Evolutionary conservation across 2,329 filamentous ascomycete genomes (phyloP), one percentile per base, ranked within the genome.

Genomic region (Sporothrix dimorphospora): DNA sequence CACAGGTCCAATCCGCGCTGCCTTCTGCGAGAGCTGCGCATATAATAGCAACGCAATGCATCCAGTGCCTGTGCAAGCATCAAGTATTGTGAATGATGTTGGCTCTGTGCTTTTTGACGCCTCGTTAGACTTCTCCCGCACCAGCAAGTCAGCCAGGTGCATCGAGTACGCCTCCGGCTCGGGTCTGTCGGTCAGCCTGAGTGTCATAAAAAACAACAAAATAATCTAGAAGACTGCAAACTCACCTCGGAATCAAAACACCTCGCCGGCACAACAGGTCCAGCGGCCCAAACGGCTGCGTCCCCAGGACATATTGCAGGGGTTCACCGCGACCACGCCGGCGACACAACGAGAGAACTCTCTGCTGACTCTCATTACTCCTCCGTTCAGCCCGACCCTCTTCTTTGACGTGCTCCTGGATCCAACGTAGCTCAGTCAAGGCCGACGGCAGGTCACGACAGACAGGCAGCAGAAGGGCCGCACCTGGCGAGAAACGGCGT

Each of bases 41-140:
- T 90, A 84, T 74, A 92, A 88, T 7, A 97, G 85, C 9, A 98
- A 86, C 0, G 94, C 88, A 74, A 98, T 97, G 81, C 95, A 98
- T 4, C 96, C 96, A 5, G 92, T 93, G 11, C 96, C 96, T 0
- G 94, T 94, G 80, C 96, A 98, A 40, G 98, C 84, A 80, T 99
- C 96, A 9, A 98, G 80, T 53, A 98, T 83, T 14, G 85, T 86
- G 14, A 97, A 76, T 19, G 71, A 21, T 1, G 38, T 12, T 5
- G 69, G 27, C 42, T 45, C 53, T 3, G 71, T 14, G 12, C n/a
- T 9, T 0, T 9, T 21, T 14, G 19, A 7, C 55, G 49, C 34
- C 2, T 42, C 34, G 8, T 24, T 21, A 11, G 12, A 4, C 21
- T 38, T 21, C 16, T 8, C 45, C 45, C 27, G 21, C 1, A 59